phyloP scores from a whole-genome alignment of 176 grass and related monocot genomes.

The Ampelocalamus luodianensis region DNA sequence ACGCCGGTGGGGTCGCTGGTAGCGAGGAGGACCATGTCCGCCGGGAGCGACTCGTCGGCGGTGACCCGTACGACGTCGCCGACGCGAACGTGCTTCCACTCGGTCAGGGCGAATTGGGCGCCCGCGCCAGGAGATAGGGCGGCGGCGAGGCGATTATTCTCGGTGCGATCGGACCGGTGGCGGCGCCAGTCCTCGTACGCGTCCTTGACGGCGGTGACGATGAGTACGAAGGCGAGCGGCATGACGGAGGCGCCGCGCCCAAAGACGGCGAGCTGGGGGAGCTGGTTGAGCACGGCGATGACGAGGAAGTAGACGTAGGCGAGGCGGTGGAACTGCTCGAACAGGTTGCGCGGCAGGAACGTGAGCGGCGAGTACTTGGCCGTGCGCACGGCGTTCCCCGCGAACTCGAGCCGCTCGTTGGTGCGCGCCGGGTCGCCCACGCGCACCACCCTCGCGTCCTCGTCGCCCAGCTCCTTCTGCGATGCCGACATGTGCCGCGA shows the following conservation, averaged over 20 bases:
- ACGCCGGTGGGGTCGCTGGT: conserved; percentile 92
- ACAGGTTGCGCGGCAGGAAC: conserved; percentile 92
- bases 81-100: conserved; percentile 84
- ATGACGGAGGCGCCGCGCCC: conserved; percentile 69
- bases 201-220: conserved; percentile 92
- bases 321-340: conserved; percentile 96
- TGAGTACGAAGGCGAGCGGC: conserved; percentile 83
- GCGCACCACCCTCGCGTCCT: conserved; percentile 71
- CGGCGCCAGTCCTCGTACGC: conserved; percentile 96
- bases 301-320: conserved; percentile 94
- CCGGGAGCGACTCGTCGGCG: conserved; percentile 75
- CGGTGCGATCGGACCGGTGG: conserved; percentile 71
- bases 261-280: conserved; percentile 90
- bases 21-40: conserved; percentile 96
- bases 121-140: conserved; percentile 29
- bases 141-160: conserved; percentile 65
- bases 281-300: conserved; percentile 92
- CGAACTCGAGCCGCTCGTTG: conserved; percentile 62
- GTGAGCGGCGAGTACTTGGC: conserved; percentile 88
- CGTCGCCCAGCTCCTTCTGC: conserved; percentile 74
- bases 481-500: conserved; percentile 67
- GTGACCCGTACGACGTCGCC: conserved; percentile 67
- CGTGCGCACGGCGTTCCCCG: conserved; percentile 83
- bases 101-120: conserved; percentile 53
- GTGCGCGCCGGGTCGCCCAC: conserved; percentile 57